These are phyloP conservation scores for Acacia pycnantha DNA, from an alignment of 331 rosid genomes.

Conservation along the genomic window DNA sequence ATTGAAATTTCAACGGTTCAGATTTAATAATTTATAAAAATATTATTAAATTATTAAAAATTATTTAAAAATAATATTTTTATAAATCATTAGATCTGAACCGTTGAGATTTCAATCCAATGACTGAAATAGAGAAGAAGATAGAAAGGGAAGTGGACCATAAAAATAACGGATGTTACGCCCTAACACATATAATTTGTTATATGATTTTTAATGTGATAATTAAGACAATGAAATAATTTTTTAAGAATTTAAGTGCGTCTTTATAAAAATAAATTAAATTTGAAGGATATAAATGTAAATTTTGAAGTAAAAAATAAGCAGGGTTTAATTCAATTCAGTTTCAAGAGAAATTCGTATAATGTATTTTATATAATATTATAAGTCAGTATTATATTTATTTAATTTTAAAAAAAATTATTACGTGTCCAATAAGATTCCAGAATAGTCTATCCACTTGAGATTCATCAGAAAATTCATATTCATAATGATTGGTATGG, in stretches of 20 bases:
- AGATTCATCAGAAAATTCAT: background rate
- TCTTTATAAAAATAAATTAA: too few relatives aligned
- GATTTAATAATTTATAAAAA: too few relatives aligned
- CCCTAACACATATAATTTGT: background rate
- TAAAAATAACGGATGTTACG: background rate
- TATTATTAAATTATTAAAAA: too few relatives aligned
- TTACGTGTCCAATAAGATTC: background rate
- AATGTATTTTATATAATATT: background rate
- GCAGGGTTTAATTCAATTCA: background rate
- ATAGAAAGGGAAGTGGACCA: too few relatives aligned
- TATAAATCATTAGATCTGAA: too few relatives aligned
- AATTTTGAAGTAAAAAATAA: background rate
- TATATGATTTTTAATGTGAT: background rate
- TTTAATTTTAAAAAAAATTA: background rate
- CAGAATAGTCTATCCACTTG: background rate
- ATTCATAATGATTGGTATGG: background rate
- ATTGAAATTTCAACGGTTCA: too few relatives aligned
- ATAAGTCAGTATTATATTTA: background rate
- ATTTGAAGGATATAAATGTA: background rate
- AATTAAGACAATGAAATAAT: background rate
- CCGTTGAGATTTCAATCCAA: too few relatives aligned
- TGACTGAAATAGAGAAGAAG: too few relatives aligned
- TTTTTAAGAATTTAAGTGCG: background rate
- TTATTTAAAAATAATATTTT: too few relatives aligned
- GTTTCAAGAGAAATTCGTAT: background rate